Percentiles rank a stretch among this genome's conserved stretches.
These are phyloP conservation scores for Ceratocystis alfenasii DNA, from an alignment of 2,329 filamentous ascomycete genomes.

Conservation along the genomic window DNA sequence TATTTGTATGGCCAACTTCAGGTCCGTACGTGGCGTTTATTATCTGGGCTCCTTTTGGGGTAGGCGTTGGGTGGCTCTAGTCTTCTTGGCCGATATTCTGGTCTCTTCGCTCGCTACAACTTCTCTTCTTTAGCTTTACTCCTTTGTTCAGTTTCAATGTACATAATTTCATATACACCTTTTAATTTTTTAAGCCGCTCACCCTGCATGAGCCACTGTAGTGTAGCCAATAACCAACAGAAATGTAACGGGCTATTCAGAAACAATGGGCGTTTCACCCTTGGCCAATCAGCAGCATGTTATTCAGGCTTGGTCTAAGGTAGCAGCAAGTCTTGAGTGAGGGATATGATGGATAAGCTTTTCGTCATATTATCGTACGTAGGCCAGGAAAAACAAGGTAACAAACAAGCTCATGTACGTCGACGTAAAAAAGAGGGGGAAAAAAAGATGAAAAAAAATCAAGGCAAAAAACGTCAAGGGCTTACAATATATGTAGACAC, in stretches of 20 bases:
- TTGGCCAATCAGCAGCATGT: no score
- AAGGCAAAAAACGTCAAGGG: background rate
- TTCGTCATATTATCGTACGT: background rate
- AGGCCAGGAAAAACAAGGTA: no score
- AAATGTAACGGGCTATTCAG: no score
- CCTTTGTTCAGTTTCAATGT: conserved; percentile 14
- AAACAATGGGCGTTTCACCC: no score
- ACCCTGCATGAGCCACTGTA: no score
- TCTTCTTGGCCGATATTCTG: background rate
- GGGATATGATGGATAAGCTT: background rate
- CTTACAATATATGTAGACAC: background rate
- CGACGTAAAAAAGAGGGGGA: background rate
- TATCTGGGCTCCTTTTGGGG: background rate
- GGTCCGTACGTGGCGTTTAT: background rate
- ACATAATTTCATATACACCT: conserved; percentile 20
- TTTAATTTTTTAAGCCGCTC: conserved; percentile 11
- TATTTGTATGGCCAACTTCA: background rate
- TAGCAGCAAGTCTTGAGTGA: no score
- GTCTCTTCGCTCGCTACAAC: background rate
- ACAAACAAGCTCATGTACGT: background rate
- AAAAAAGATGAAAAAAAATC: background rate
- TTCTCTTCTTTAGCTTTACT: conserved; percentile 10
- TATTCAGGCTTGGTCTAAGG: no score
- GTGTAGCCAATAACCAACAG: no score
- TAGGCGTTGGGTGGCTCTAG: background rate